Evolutionary conservation across 1,139 yeast genomes (phyloP).

Genomic region (Keqinozyma sinolaborantium): DNA sequence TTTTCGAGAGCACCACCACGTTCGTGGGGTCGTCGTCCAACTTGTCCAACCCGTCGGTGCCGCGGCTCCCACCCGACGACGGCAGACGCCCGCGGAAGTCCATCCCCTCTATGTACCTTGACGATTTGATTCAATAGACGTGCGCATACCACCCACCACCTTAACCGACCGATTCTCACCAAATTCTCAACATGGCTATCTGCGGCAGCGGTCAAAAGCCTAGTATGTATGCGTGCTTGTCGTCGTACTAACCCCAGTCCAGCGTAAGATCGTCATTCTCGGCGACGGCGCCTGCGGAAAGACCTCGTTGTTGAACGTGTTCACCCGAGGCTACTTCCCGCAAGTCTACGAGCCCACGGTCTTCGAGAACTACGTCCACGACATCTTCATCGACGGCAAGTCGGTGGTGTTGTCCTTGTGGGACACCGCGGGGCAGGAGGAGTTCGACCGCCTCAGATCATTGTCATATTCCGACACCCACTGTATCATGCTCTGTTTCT

Average conservation of each 20-base stretch:
- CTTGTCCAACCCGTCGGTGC: constrained; percentile 19
- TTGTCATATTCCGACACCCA: constrained; percentile 93
- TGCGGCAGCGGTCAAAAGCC: constrained; percentile 49
- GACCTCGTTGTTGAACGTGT: constrained; percentile 71
- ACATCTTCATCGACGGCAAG: constrained; percentile 91
- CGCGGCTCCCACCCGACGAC: constrained; percentile 13
- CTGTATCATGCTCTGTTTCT: constrained; percentile 93
- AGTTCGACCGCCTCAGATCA: constrained; percentile 88
- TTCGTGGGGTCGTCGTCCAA: constrained; percentile 22
- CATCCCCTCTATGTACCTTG: constrained; percentile 57
- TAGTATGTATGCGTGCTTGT: not conserved
- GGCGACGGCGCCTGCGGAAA: constrained; percentile 91
- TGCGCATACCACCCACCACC: too few species aligned
- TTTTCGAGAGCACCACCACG: constrained; percentile 12
- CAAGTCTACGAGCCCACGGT: constrained; percentile 98
- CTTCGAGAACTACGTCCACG: constrained; percentile 96
- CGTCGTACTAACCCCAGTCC: constrained; percentile 34
- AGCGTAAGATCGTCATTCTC: constrained; percentile 89
- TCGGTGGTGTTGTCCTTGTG: constrained; percentile 89
- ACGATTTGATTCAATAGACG: constrained; percentile 56
- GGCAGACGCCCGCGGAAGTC: constrained; percentile 25
- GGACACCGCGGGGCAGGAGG: constrained; percentile 99
- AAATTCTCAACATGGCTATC: constrained; percentile 60
- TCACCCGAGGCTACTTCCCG: constrained; percentile 96
- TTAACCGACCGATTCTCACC: too few species aligned